Evolutionary conservation across 176 grass and related monocot species (phyloP).

Genomic region (Bothriochloa decipiens): DNA sequence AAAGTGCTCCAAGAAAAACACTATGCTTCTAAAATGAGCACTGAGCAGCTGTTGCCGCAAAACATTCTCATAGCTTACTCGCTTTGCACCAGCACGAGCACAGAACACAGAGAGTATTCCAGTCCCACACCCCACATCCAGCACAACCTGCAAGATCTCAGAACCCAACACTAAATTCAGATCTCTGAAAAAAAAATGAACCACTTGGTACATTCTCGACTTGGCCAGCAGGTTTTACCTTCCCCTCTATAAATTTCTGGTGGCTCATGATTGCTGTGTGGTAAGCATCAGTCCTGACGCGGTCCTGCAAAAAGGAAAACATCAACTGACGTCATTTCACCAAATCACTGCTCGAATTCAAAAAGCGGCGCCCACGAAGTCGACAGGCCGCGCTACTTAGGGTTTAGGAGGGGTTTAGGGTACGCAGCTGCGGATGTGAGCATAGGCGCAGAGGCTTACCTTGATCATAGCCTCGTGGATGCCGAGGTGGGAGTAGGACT

Average conservation of each 20-base stretch:
- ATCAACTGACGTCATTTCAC: background rate
- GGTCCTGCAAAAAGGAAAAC: conserved; percentile 59
- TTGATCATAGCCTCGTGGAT: conserved; percentile 93
- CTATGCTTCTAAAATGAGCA: background rate
- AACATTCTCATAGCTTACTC: conserved; percentile 47
- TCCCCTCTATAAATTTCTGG: conserved; percentile 85
- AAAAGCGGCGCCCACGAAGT: background rate
- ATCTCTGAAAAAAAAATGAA: background rate
- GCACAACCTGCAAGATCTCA: conserved; percentile 64
- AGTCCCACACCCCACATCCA: conserved; percentile 95
- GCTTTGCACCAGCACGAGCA: conserved; percentile 83
- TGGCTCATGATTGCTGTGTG: conserved; percentile 69
- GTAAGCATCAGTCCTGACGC: conserved; percentile 82
- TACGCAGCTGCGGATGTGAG: conserved; percentile 19
- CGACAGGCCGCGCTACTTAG: background rate
- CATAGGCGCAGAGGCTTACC: conserved; percentile 26
- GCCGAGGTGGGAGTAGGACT: conserved; percentile 79
- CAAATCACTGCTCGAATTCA: background rate
- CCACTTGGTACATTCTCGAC: background rate
- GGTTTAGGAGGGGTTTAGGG: conserved; percentile 38
- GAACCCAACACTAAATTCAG: background rate
- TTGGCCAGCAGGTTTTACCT: conserved; percentile 48
- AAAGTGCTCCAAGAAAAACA: background rate
- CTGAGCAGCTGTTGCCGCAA: background rate
- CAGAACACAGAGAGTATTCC: conserved; percentile 93